Percentiles rank a stretch among this genome's conserved stretches.
These are phyloP conservation scores for Coleophoma eucalyptorum DNA, from an alignment of 2,329 filamentous ascomycete genomes.

Conservation along the genomic window DNA sequence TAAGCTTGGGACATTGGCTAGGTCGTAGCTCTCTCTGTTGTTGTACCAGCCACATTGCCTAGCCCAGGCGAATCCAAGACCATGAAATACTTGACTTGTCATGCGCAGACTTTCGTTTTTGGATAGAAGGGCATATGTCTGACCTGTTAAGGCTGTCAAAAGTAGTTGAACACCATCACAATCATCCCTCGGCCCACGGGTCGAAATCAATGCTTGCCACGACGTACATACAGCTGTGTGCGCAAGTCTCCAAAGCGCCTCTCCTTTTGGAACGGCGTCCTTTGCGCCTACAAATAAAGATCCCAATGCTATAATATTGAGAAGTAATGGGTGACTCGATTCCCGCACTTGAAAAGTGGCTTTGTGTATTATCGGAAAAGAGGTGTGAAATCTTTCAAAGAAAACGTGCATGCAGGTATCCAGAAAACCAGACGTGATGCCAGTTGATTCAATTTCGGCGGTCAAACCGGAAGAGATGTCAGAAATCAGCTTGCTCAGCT, in stretches of 20 bases:
- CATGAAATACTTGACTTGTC: slow-evolving; percentile 38
- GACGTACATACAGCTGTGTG: slow-evolving; percentile 41
- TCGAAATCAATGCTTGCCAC: slow-evolving; percentile 38
- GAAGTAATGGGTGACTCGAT: slow-evolving; percentile 35
- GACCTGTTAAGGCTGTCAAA: slow-evolving; percentile 34
- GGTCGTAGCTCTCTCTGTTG: slow-evolving; percentile 24
- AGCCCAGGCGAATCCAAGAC: slow-evolving; percentile 38
- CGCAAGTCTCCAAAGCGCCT: slow-evolving; percentile 37
- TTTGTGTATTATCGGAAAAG: slow-evolving; percentile 37
- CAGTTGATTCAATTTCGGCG: slow-evolving; percentile 35
- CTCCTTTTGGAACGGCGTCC: slow-evolving; percentile 36
- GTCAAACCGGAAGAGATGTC: slow-evolving; percentile 35
- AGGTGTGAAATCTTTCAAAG: slow-evolving; percentile 38
- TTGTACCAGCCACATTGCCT: slow-evolving; percentile 39
- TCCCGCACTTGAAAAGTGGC: slow-evolving; percentile 39
- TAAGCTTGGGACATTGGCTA: slow-evolving; percentile 28
- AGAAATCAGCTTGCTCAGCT: slow-evolving; percentile 7
- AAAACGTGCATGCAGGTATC: slow-evolving; percentile 42
- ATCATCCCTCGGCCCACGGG: slow-evolving; percentile 34
- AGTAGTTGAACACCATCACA: slow-evolving; percentile 38
- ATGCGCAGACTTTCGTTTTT: slow-evolving; percentile 36
- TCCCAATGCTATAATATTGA: slow-evolving; percentile 40
- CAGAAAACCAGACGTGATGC: slow-evolving; percentile 39
- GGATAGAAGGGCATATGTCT: slow-evolving; percentile 38
- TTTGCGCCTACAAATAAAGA: slow-evolving; percentile 39